Evolutionary conservation across 2,329 filamentous ascomycete genomes (phyloP).

Genomic region (Colletotrichum filicis): DNA sequence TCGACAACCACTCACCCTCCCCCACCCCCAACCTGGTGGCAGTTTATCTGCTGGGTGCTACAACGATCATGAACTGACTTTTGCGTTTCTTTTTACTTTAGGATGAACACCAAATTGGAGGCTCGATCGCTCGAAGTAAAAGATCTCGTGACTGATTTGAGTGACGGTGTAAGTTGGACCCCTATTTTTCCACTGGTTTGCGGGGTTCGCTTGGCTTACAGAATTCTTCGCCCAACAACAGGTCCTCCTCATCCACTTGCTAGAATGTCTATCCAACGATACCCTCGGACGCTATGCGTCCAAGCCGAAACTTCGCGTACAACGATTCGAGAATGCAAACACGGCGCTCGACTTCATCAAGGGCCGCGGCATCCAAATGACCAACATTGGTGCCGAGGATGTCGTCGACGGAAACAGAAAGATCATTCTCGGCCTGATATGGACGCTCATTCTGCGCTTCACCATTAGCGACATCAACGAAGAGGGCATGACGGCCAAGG

Average conservation of each 20-base stretch:
- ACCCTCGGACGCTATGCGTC: constrained; percentile 97
- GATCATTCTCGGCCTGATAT: constrained; percentile 96
- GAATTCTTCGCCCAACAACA: constrained; percentile 47
- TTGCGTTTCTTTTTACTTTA: constrained; percentile 45
- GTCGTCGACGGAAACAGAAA: constrained; percentile 98
- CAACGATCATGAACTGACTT: constrained; percentile 31
- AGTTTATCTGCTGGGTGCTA: not conserved
- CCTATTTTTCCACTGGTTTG: constrained; percentile 14
- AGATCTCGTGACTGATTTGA: constrained; percentile 89
- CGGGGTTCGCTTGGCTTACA: constrained; percentile 35
- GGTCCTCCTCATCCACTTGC: constrained; percentile 95
- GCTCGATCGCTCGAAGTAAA: constrained; percentile 81
- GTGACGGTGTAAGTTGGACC: constrained; percentile 81
- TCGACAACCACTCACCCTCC: not conserved
- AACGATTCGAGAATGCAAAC: constrained; percentile 98
- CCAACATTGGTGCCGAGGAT: constrained; percentile 98
- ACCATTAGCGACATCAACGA: constrained; percentile 99
- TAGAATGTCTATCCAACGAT: constrained; percentile 95
- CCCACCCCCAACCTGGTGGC: not conserved
- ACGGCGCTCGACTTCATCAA: constrained; percentile 94
- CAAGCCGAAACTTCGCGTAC: constrained; percentile 94
- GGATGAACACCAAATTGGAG: constrained; percentile 96
- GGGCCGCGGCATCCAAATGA: constrained; percentile 92
- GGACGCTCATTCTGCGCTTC: constrained; percentile 97
- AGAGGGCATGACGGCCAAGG: constrained; percentile 97